phyloP scores from a whole-genome alignment of 2,329 filamentous ascomycete species.

The Neofusicoccum parvum region DNA sequence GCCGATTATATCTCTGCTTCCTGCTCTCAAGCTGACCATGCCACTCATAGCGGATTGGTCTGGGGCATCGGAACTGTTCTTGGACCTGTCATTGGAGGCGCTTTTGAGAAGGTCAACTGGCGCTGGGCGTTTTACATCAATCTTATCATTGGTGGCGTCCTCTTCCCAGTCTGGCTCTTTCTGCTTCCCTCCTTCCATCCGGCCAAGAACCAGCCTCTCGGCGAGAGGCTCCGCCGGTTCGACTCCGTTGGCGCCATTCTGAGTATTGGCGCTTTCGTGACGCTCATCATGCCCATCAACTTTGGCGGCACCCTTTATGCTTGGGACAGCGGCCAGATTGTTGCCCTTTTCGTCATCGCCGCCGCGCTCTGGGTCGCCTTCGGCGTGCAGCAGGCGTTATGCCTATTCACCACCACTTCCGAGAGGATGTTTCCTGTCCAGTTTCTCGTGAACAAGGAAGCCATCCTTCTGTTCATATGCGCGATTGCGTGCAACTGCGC shows the following conservation, averaged over 20 bases:
- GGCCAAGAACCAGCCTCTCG: background rate
- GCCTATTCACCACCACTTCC: slow-evolving; percentile 47
- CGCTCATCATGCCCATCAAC: slow-evolving; percentile 51
- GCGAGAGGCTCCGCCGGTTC: slow-evolving; percentile 20
- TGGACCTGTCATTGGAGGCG: slow-evolving; percentile 35
- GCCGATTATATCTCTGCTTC: no score
- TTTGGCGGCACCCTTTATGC: slow-evolving; percentile 54
- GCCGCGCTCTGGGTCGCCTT: slow-evolving; percentile 48
- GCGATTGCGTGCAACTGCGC: slow-evolving; percentile 31
- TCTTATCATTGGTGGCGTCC: slow-evolving; percentile 24
- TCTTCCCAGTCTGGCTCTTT: slow-evolving; percentile 31
- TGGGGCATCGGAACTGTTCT: slow-evolving; percentile 33
- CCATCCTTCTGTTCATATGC: slow-evolving; percentile 42
- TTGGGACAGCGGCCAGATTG: slow-evolving; percentile 50
- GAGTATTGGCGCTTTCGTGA: slow-evolving; percentile 44
- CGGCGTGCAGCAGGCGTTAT: slow-evolving; percentile 47
- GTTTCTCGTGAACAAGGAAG: slow-evolving; percentile 42
- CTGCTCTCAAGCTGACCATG: no score
- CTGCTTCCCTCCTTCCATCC: slow-evolving; percentile 27
- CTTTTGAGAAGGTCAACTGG: slow-evolving; percentile 43
- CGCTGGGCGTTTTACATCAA: slow-evolving; percentile 52
- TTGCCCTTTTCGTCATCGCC: slow-evolving; percentile 50
- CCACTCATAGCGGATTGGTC: slow-evolving; percentile 22
- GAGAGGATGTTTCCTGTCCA: slow-evolving; percentile 54
- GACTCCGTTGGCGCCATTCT: slow-evolving; percentile 48